These are phyloP conservation scores for Plasmodium reichenowi DNA, from an alignment of 169 alveolate species.

Conservation along the genomic window DNA sequence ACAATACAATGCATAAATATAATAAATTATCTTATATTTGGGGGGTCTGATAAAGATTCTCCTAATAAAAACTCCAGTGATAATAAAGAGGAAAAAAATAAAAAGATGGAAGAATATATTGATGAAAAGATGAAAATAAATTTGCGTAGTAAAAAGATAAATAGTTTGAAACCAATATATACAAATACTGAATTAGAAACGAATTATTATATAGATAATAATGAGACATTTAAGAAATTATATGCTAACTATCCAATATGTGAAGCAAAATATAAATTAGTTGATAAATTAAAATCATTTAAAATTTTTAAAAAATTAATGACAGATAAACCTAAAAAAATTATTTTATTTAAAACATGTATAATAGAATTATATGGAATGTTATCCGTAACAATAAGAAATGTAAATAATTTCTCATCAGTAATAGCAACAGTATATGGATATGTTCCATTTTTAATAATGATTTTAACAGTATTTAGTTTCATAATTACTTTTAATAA, in stretches of 20 bases:
- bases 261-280: slow-evolving; percentile 50
- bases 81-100: background rate
- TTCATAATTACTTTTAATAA: slow-evolving; percentile 21
- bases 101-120: background rate
- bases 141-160: slow-evolving; percentile 31
- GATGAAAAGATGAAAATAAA: slow-evolving; percentile 17
- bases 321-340: slow-evolving; percentile 9
- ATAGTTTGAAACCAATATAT: slow-evolving; percentile 26
- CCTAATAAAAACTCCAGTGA: background rate
- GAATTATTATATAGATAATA: background rate
- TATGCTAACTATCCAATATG: slow-evolving; percentile 54
- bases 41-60: background rate
- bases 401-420: slow-evolving; percentile 18
- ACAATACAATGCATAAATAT: slow-evolving; percentile 12
- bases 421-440: slow-evolving; percentile 53
- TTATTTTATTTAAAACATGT: slow-evolving; percentile 15
- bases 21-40: background rate
- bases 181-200: slow-evolving; percentile 5
- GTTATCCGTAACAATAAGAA: slow-evolving; percentile 26
- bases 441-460: slow-evolving; percentile 5
- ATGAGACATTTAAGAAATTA: slow-evolving; percentile 13
- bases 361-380: slow-evolving; percentile 36
- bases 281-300: slow-evolving; percentile 28
- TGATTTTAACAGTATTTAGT: background rate
- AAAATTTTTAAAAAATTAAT: background rate